Conservation (phyloP, 2,329 filamentous ascomycete genomes). For the Claviceps monticola region DNA sequence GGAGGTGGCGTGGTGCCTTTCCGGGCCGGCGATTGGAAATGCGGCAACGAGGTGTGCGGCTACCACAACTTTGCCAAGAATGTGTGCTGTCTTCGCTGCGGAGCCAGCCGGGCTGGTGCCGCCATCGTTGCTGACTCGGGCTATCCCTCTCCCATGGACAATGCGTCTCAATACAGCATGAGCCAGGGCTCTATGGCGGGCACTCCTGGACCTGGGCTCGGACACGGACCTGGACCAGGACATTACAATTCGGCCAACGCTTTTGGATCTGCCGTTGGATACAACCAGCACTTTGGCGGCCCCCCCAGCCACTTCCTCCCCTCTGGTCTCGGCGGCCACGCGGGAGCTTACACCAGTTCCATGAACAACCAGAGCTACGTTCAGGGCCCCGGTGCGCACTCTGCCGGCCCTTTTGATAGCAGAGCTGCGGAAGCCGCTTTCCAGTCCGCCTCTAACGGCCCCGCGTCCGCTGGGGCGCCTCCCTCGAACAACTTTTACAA, state of each 20-base stretch:
- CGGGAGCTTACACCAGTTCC: slow-evolving; percentile 59
- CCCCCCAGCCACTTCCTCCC: slow-evolving; percentile 85
- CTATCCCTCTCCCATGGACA: slow-evolving; percentile 83
- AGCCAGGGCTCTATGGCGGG: slow-evolving; percentile 76
- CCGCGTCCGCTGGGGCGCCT: slow-evolving; percentile 60
- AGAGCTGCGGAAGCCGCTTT: slow-evolving; percentile 90
- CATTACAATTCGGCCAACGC: slow-evolving; percentile 58
- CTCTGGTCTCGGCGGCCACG: slow-evolving; percentile 61
- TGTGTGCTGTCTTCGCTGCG: slow-evolving; percentile 90
- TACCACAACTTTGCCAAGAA: slow-evolving; percentile 99
- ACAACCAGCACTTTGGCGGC: slow-evolving; percentile 71
- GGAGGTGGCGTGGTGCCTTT: slow-evolving; percentile 85
- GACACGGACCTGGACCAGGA: slow-evolving; percentile 53
- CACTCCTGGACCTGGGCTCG: slow-evolving; percentile 49
- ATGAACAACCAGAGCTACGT: slow-evolving; percentile 67
- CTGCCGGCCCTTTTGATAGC: slow-evolving; percentile 80
- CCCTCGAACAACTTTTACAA: slow-evolving; percentile 41
- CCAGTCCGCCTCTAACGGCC: slow-evolving; percentile 72
- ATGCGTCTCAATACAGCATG: slow-evolving; percentile 71
- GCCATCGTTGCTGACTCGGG: slow-evolving; percentile 90
- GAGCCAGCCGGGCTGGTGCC: slow-evolving; percentile 83
- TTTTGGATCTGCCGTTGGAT: slow-evolving; percentile 51
- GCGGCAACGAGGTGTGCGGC: slow-evolving; percentile 88
- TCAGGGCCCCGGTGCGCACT: slow-evolving; percentile 64
- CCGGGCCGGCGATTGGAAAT: slow-evolving; percentile 98